These are phyloP conservation scores for Farysia itapuensis DNA, from an alignment of 1,284 basidiomycete species.

Conservation along the genomic window DNA sequence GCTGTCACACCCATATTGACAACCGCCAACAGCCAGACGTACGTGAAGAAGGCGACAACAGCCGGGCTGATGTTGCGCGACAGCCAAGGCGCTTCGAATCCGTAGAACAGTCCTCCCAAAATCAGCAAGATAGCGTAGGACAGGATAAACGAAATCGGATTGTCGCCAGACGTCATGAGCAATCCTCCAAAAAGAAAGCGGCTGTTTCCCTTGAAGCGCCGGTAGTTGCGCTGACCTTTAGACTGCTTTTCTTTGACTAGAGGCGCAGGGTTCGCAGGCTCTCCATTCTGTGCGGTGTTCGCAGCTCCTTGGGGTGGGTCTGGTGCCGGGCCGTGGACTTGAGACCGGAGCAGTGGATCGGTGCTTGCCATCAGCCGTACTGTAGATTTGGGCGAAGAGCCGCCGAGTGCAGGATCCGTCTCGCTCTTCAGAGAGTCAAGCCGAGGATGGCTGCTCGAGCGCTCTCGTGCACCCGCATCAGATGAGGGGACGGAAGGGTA, in stretches of 20 bases:
- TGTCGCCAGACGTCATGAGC: slow-evolving; percentile 47
- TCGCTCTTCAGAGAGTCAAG: too few species aligned
- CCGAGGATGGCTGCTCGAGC: too few species aligned
- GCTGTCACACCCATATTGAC: slow-evolving; percentile 53
- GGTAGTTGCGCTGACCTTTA: slow-evolving; percentile 30
- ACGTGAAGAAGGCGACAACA: slow-evolving; percentile 41
- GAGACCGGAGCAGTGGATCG: slow-evolving; percentile 16
- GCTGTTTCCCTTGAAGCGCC: slow-evolving; percentile 35
- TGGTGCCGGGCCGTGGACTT: background rate
- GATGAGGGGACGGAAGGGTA: too few species aligned
- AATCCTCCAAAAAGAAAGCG: slow-evolving; percentile 44
- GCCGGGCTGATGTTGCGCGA: slow-evolving; percentile 43
- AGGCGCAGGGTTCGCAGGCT: background rate
- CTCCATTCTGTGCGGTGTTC: too few species aligned
- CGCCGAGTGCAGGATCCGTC: too few species aligned
- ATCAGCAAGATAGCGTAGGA: slow-evolving; percentile 32
- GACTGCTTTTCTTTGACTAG: background rate
- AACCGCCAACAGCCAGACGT: slow-evolving; percentile 38
- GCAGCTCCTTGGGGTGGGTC: too few species aligned
- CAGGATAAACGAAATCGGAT: slow-evolving; percentile 44
- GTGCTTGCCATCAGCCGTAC: slow-evolving; percentile 30
- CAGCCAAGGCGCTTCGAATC: slow-evolving; percentile 48
- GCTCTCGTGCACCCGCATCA: too few species aligned
- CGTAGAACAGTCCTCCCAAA: slow-evolving; percentile 48
- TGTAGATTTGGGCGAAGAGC: slow-evolving; percentile 9